Conservation (phyloP, 805 yeast species). For the Peterozyma toletana region DNA sequence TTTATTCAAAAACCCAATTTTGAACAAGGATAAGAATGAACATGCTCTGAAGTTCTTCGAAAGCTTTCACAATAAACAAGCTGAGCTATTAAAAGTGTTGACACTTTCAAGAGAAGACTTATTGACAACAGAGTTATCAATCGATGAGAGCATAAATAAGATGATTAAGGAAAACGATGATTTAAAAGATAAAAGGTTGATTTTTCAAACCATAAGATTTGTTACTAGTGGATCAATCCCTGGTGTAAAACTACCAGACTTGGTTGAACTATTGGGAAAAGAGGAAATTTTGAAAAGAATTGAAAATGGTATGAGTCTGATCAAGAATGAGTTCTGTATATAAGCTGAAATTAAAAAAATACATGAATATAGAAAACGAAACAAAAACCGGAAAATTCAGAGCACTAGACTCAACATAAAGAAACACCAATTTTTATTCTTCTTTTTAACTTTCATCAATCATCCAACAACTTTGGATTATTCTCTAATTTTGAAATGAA, state of each 20-base stretch:
- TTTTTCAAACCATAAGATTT: conserved; percentile 55
- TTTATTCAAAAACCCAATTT: conserved; percentile 32
- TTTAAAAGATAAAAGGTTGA: conserved; percentile 24
- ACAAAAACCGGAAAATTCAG: neutral
- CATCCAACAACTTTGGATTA: conserved; percentile 77
- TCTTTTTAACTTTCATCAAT: conserved; percentile 11
- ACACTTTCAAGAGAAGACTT: neutral
- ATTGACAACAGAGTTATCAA: neutral
- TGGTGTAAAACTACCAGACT: conserved; percentile 58
- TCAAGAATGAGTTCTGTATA: neutral
- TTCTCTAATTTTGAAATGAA: conserved; percentile 68
- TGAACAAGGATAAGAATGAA: conserved; percentile 9
- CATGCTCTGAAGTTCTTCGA: conserved; percentile 23
- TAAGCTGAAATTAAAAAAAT: neutral
- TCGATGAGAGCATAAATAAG: neutral
- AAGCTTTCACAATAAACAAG: conserved; percentile 8
- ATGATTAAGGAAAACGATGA: conserved; percentile 3
- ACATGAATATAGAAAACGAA: neutral
- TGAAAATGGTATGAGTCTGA: neutral
- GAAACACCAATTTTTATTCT: conserved; percentile 12
- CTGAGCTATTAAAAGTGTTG: conserved; percentile 5
- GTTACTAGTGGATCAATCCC: conserved; percentile 66
- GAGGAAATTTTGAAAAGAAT: conserved; percentile 24
- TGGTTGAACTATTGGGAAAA: conserved; percentile 49
- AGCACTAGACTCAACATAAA: neutral